phyloP scores from a whole-genome alignment of 768 basidiomycete species.

The Termitomyces sp. region DNA sequence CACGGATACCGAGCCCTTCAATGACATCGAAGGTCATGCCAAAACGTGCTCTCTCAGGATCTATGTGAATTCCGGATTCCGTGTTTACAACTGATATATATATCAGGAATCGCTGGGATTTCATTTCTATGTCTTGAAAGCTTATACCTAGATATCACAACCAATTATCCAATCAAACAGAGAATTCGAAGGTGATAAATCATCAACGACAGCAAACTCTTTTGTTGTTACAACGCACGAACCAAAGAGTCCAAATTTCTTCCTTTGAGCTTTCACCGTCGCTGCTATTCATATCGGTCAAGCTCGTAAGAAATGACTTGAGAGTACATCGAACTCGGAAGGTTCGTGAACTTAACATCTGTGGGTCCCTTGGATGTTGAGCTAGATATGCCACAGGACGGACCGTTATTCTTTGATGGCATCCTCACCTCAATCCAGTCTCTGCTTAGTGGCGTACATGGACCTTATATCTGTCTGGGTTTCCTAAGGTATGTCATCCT shows the following conservation, averaged over 20 bases:
- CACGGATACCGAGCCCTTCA: no score
- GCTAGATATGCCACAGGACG: background rate
- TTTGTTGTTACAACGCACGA: background rate
- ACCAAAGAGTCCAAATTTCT: background rate
- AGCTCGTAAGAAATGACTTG: background rate
- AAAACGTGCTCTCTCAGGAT: no score
- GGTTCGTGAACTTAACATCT: background rate
- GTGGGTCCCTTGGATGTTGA: background rate
- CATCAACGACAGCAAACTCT: background rate
- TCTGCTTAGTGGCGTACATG: background rate
- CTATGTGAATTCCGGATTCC: no score
- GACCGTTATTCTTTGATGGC: no score
- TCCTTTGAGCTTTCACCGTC: background rate
- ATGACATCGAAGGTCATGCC: no score
- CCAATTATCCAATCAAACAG: background rate
- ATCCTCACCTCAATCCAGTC: background rate
- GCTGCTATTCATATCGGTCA: background rate
- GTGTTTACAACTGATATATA: background rate
- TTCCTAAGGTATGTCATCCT: background rate
- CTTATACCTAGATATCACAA: no score
- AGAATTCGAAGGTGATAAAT: background rate
- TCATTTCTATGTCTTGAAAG: no score
- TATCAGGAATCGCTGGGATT: no score
- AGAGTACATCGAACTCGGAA: background rate
- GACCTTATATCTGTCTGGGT: background rate